phyloP scores from a whole-genome alignment of 441 rosid genomes.

The California macrophylla region DNA sequence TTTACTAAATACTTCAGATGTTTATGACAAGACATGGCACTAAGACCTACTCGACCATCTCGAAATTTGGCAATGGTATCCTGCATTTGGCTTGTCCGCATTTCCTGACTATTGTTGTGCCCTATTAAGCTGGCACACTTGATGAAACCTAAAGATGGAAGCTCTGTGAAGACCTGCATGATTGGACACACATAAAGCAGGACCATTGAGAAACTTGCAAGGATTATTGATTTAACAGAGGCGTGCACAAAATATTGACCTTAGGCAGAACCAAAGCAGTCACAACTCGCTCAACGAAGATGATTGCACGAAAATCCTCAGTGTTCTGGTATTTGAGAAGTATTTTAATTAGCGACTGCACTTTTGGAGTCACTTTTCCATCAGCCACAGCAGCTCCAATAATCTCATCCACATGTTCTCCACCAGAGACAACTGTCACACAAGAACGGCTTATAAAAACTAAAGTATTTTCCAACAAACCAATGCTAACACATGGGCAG shows the following conservation, averaged over 20 bases:
- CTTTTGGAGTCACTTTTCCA: slow-evolving; percentile 98
- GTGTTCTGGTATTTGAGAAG: slow-evolving; percentile 85
- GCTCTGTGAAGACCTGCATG: slow-evolving; percentile 77
- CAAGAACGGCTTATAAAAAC: slow-evolving; percentile 14
- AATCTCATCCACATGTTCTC: slow-evolving; percentile 89
- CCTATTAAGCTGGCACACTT: slow-evolving; percentile 93
- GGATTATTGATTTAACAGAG: neutral
- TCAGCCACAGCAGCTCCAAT: slow-evolving; percentile 99
- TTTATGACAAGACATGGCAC: slow-evolving; percentile 10
- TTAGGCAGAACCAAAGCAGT: slow-evolving; percentile 97
- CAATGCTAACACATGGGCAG: neutral
- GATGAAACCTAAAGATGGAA: slow-evolving; percentile 83
- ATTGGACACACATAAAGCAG: slow-evolving; percentile 9
- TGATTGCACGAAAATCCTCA: slow-evolving; percentile 93
- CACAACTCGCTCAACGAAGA: slow-evolving; percentile 97
- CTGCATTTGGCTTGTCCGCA: slow-evolving; percentile 92
- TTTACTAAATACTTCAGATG: slow-evolving; percentile 15
- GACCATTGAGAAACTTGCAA: slow-evolving; percentile 10
- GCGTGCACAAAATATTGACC: slow-evolving; percentile 35
- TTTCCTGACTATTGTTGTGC: slow-evolving; percentile 93
- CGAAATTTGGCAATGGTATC: slow-evolving; percentile 86
- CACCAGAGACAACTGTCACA: slow-evolving; percentile 86
- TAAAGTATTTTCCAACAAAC: slow-evolving; percentile 4
- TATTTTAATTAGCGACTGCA: slow-evolving; percentile 76
- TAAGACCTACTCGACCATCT: slow-evolving; percentile 78